Base-by-base conservation (phyloP, 2,329 filamentous ascomycete genomes). In the Epichloe gansuensis region DNA sequence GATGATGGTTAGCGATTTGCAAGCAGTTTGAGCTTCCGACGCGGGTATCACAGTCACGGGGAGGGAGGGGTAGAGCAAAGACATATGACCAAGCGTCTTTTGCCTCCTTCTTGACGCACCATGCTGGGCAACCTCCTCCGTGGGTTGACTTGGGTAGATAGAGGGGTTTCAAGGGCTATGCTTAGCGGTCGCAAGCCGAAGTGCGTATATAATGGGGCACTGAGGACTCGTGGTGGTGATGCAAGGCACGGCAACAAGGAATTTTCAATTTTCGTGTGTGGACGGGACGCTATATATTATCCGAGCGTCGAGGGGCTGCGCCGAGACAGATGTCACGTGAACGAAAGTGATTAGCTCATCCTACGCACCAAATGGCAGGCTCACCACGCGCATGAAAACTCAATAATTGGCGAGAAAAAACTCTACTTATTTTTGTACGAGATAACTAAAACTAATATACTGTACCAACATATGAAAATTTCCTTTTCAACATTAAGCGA, bases 121-220 rank as follows among this genome's bases (percentile, higher is more conserved):
- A 76, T 76, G 66, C 66, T 76, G 74, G 74, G 74, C 73, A 72
- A 75, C 66, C 70, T 75, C 72, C 69, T 74, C 72, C 72, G 61
- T 61, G 65, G 60, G 62, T 66, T 67, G 57, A 62, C 64, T 67
- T 62, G 66, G 60, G 42, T 62, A 65, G 55, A 60, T 57, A 62
- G 62, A 66, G 65, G 63, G 68, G 67, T 69, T 64, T 66, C 65
- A 59, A 57, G 58, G 62, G 61, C 56, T 65, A 66, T 61, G 62
- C 62, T 60, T 59, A 61, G 67, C 68, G 66, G 67, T 69, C 67
- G 62, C 66, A 65, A 65, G 66, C 66, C 65, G 61, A 59, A 59
- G 59, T 61, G 63, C 62, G 63, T 62, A 63, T 61, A 57, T 62
- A 58, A 65, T 62, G 59, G 60, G 61, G 60, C 60, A 65, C 62